A percentile compares a stretch with the other conserved stretches of the same genome.
These are phyloP conservation scores for Volvariella volvacea DNA, from an alignment of 1,284 basidiomycete species.

Conservation along the genomic window DNA sequence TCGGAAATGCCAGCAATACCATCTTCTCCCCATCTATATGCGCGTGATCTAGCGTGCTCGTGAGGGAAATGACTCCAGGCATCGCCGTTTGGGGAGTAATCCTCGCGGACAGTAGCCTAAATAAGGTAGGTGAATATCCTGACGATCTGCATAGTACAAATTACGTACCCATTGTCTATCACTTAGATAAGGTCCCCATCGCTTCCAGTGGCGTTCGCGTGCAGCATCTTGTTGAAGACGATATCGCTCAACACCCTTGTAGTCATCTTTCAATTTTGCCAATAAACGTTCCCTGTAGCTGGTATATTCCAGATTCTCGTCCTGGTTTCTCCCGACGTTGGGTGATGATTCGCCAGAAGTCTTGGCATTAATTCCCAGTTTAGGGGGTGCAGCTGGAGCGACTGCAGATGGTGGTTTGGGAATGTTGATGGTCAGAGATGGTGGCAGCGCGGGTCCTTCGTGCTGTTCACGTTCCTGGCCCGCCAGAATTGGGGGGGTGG, in stretches of 20 bases:
- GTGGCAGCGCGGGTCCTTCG: neutral
- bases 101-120: conserved; percentile 94
- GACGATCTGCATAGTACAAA: conserved; percentile 3
- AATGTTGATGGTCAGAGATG: conserved; percentile 70
- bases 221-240: conserved; percentile 68
- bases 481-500: conserved; percentile 12
- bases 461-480: conserved; percentile 10
- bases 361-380: conserved; percentile 29
- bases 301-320: conserved; percentile 19
- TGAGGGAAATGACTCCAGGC: conserved; percentile 98
- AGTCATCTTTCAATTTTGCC: conserved; percentile 50
- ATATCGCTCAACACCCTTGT: conserved; percentile 62
- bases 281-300: conserved; percentile 53
- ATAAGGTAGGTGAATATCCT: conserved; percentile 3
- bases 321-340: conserved; percentile 25
- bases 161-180: conserved; percentile 92
- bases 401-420: conserved; percentile 43
- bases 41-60: conserved; percentile 88
- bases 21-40: conserved; percentile 98
- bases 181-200: conserved; percentile 96
- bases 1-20: conserved; percentile 95
- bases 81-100: conserved; percentile 94
- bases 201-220: conserved; percentile 86
- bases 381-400: conserved; percentile 34
- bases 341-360: conserved; percentile 14